These are phyloP conservation scores for Physaria fendleri DNA, from an alignment of 345 rosid species.

Conservation along the genomic window DNA sequence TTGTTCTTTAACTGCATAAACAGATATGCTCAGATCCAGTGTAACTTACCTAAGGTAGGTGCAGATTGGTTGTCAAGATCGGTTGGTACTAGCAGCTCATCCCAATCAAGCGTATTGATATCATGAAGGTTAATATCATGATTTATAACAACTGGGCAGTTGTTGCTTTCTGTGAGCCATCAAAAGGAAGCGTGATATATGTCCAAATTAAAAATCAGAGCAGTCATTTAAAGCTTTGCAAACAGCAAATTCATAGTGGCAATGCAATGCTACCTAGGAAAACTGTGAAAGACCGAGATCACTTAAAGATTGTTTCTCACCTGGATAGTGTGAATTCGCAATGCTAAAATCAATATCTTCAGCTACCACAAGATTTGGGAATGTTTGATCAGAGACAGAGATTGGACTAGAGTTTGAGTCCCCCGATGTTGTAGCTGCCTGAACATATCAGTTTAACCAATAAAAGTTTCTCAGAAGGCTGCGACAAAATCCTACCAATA, in stretches of 20 bases:
- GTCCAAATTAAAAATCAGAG: background rate
- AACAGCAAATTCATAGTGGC: background rate
- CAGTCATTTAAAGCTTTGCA: background rate
- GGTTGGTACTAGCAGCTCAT: conserved; percentile 61
- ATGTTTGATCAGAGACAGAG: conserved; percentile 59
- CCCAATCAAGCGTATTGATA: conserved; percentile 97
- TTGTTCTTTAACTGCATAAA: background rate
- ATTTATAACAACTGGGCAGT: conserved; percentile 37
- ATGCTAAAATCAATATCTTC: conserved; percentile 64
- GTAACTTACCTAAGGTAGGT: conserved; percentile 46
- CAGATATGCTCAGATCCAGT: background rate
- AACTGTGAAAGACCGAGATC: conserved; percentile 4
- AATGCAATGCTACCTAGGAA: background rate
- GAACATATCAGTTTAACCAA: conserved; percentile 35
- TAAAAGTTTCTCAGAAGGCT: background rate
- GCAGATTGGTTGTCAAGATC: conserved; percentile 35
- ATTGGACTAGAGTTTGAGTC: conserved; percentile 78
- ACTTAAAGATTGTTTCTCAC: conserved; percentile 32
- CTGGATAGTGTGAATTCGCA: conserved; percentile 33
- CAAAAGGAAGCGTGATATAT: conserved; percentile 23
- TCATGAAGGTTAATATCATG: conserved; percentile 77
- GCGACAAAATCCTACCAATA: conserved; percentile 2
- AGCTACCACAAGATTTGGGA: conserved; percentile 37
- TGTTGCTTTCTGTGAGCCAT: conserved; percentile 44
- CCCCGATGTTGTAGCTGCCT: conserved; percentile 66